A percentile compares a stretch with the other conserved stretches of the same genome.
Conservation (phyloP, 1,284 basidiomycete genomes). For the Rhodotorula sp. region DNA sequence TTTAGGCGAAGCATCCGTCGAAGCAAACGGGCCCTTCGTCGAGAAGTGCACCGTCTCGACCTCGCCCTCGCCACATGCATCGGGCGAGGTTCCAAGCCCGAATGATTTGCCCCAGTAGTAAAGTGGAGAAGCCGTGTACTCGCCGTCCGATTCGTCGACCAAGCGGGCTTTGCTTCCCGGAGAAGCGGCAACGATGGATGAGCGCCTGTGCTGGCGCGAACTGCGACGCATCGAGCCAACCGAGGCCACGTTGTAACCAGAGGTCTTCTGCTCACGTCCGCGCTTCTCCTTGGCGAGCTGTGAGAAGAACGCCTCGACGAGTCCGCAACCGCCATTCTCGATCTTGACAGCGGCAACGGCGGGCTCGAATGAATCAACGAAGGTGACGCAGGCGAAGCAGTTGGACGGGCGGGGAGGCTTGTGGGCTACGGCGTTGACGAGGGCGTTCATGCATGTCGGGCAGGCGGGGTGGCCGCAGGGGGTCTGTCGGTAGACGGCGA, state of each 20-base stretch:
- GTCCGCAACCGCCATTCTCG: neutral
- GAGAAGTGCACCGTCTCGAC: neutral
- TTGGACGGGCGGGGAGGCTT: slow-evolving; percentile 28
- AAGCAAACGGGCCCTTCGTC: neutral
- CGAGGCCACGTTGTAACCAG: no score
- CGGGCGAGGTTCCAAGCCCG: neutral
- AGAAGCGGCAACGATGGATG: neutral
- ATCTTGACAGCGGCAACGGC: neutral
- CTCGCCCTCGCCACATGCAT: no score
- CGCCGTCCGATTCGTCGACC: neutral
- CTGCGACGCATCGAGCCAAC: neutral
- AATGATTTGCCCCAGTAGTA: no score
- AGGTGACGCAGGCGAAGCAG: slow-evolving; percentile 26
- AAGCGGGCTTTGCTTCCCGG: neutral
- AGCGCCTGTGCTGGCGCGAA: no score
- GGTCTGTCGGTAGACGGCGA: neutral
- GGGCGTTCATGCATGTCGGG: slow-evolving; percentile 31
- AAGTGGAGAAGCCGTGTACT: no score
- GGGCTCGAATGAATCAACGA: slow-evolving; percentile 12
- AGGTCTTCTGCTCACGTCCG: no score
- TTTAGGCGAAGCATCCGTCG: neutral
- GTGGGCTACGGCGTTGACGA: slow-evolving; percentile 36
- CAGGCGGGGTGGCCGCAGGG: slow-evolving; percentile 32
- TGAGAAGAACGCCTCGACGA: slow-evolving; percentile 18
- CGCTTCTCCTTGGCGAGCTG: neutral